Evolutionary conservation across 768 basidiomycete genomes (phyloP).

Genomic region (Suillus luteus): DNA sequence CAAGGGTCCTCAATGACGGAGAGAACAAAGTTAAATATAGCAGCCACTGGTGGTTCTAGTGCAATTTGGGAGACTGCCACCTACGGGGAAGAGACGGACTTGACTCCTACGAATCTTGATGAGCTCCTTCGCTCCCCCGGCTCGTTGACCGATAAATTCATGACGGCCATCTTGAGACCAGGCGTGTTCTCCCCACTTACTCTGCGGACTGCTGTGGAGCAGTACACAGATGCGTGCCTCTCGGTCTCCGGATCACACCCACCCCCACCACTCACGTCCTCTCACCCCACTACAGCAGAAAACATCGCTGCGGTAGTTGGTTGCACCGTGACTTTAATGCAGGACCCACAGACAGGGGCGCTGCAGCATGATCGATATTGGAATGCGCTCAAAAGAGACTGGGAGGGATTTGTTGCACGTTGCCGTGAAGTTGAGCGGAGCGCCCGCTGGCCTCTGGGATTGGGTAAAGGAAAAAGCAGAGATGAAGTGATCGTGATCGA

Average conservation of each 20-base stretch:
- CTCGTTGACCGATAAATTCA: constrained; percentile 76
- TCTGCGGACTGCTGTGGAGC: constrained; percentile 77
- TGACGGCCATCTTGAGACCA: constrained; percentile 82
- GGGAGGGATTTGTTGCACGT: constrained; percentile 93
- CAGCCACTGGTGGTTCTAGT: constrained; percentile 32
- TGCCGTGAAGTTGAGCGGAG: constrained; percentile 89
- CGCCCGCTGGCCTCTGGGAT: constrained; percentile 76
- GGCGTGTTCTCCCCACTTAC: constrained; percentile 86
- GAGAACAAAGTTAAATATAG: constrained; percentile 48
- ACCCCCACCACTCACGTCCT: constrained; percentile 57
- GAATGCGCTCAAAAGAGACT: constrained; percentile 85
- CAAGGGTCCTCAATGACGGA: constrained; percentile 77
- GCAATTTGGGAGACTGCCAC: constrained; percentile 55
- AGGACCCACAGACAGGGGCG: constrained; percentile 78
- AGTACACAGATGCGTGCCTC: constrained; percentile 75
- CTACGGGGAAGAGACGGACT: constrained; percentile 71
- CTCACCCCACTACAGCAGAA: constrained; percentile 69
- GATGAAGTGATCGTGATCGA: constrained; percentile 65
- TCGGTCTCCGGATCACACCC: constrained; percentile 57
- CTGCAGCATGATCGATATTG: constrained; percentile 78
- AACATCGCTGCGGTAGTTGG: constrained; percentile 86
- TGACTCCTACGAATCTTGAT: constrained; percentile 87
- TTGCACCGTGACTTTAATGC: constrained; percentile 73
- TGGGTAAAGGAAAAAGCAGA: constrained; percentile 47
- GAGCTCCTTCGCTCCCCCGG: constrained; percentile 72